phyloP scores from a whole-genome alignment of 805 yeast genomes.

The Starmerella stigmatis region DNA sequence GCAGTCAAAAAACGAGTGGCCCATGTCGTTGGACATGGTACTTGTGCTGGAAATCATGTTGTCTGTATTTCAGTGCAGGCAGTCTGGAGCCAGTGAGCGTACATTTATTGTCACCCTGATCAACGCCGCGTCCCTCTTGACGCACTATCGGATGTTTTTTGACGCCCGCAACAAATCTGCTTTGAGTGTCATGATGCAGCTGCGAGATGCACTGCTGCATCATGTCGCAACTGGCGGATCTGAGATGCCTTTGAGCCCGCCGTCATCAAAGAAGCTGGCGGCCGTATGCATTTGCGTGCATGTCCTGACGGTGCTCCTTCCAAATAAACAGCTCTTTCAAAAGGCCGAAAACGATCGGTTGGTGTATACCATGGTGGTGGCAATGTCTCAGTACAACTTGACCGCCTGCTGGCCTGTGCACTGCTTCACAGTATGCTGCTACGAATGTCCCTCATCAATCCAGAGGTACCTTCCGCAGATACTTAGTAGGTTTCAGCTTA shows the following conservation, averaged over 20 bases:
- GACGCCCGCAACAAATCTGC: conserved; percentile 29
- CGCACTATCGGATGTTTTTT: conserved; percentile 45
- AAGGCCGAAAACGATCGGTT: conserved; percentile 55
- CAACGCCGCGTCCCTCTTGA: conserved; percentile 40
- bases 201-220: conserved; percentile 11
- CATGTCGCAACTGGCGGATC: conserved; percentile 12
- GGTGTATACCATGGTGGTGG: conserved; percentile 47
- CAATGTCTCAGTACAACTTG: conserved; percentile 57
- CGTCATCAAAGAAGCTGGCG: conserved; percentile 31
- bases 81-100: conserved; percentile 44
- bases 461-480: conserved; percentile 60
- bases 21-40: conserved; percentile 35
- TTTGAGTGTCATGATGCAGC: neutral
- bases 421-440: conserved; percentile 64
- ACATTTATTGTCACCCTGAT: conserved; percentile 51
- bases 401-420: conserved; percentile 63
- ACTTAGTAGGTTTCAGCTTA: conserved; percentile 60
- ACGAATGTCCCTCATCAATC: conserved; percentile 64
- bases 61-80: conserved; percentile 40
- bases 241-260: conserved; percentile 4
- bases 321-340: conserved; percentile 43
- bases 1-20: neutral
- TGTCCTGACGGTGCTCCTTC: conserved; percentile 43
- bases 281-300: conserved; percentile 37
- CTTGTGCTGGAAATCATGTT: conserved; percentile 41